Evolutionary conservation across 176 grass and related monocot genomes (phyloP), one percentile per base, ranked within the genome.

Genomic region (Oryza rufipogon): DNA sequence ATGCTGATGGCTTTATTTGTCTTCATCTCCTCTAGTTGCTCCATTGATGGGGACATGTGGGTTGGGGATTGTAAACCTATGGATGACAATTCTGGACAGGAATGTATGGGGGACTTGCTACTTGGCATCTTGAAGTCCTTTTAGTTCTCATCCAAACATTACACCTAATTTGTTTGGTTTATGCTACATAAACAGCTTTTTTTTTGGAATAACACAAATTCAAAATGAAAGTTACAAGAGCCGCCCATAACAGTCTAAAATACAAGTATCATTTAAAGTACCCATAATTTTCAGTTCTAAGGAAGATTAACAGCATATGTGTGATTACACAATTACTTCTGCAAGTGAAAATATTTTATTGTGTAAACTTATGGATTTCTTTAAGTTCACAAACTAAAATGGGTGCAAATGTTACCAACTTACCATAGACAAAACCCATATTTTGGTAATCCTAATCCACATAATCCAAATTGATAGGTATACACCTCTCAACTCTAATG

Each of bases 31-130:
- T 20, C 54, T 58, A 58, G 54, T 58, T 47, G 63, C 58, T 74
- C n/a, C 60, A 80, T 4, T 54, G 77, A 74, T 66, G 54, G 45
- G 60, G 69, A 74, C 69, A 66, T n/a, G 54, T 58, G 19, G 5
- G 17, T 58, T 20, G 54, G 56, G 26, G 68, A 20, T 47, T 74
- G 44, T 30, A 14, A 60, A 79, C 36, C 32, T 74, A 46, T 80
- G 76, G 69, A 54, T 79, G 67, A 48, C 19, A 58, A 58, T 58
- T 58, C 54, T n/a, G 20, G 54, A 58, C 17, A 58, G 0, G 2
- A 20, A 58, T 58, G 54, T 20, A n/a, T 8, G 54, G 19, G 54
- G 26, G 49, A 77, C 77, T 36, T 64, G 72, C 65, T 26, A 82
- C 56, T 22, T 70, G 15, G 51, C 69, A 9, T 77, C 64, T 69